Evolutionary conservation across 768 basidiomycete genomes (phyloP).

Genomic region (Xerocomellus chrysenteron): DNA sequence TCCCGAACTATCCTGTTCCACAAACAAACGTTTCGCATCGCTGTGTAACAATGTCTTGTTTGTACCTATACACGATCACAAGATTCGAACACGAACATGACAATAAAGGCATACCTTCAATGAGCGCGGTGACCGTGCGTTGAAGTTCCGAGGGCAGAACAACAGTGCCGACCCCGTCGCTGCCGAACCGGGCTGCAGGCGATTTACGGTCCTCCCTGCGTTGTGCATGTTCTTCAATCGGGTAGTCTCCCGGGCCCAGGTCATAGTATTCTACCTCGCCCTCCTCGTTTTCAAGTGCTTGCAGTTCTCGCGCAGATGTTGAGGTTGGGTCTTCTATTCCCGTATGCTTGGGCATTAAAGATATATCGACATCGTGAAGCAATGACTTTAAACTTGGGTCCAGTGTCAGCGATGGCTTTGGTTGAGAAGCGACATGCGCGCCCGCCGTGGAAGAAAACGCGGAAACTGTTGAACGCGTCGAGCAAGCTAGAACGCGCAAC

Average conservation of each 20-base stretch:
- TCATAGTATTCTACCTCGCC: conserved; percentile 34
- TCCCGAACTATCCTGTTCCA: conserved; percentile 31
- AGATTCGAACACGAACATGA: conserved; percentile 5
- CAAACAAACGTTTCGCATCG: conserved; percentile 73
- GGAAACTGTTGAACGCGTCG: conserved; percentile 22
- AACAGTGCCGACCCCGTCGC: conserved; percentile 67
- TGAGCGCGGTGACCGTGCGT: conserved; percentile 60
- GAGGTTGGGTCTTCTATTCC: conserved; percentile 23
- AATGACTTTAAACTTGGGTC: conserved; percentile 66
- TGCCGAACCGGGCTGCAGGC: conserved; percentile 80
- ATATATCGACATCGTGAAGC: conserved; percentile 67
- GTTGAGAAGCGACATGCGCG: conserved; percentile 34
- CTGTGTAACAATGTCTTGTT: conserved; percentile 64
- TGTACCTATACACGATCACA: conserved; percentile 43
- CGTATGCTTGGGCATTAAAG: conserved; percentile 42
- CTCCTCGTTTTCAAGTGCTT: conserved; percentile 43
- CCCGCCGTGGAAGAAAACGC: conserved; percentile 35
- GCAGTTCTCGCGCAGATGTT: conserved; percentile 50
- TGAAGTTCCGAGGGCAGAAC: conserved; percentile 72
- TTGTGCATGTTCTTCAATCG: conserved; percentile 23
- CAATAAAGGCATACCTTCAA: conserved; percentile 50
- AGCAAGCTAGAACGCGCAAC: conserved; percentile 24
- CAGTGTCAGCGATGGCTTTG: conserved; percentile 61
- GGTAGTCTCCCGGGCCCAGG: conserved; percentile 34
- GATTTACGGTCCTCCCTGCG: conserved; percentile 56